Evolutionary conservation across 805 yeast species (phyloP).

Genomic region (Kazachstania psychrophila): DNA sequence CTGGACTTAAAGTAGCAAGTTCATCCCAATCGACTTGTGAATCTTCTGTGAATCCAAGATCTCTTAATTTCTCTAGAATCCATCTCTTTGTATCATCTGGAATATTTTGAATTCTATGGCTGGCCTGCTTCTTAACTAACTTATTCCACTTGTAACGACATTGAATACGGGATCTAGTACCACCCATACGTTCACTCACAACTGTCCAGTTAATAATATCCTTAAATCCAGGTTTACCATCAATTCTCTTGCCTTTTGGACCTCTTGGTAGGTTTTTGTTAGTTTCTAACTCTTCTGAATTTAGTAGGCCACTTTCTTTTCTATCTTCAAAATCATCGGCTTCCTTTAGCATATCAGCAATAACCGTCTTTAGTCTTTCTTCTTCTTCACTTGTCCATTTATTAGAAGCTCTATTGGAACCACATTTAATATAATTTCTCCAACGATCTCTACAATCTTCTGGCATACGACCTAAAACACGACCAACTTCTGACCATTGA

Average conservation of each 20-base stretch:
- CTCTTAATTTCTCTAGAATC: conserved; percentile 40
- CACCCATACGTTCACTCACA: conserved; percentile 84
- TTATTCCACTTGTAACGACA: conserved; percentile 95
- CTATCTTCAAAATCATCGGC: conserved; percentile 17
- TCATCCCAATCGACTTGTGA: conserved; percentile 47
- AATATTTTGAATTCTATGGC: conserved; percentile 36
- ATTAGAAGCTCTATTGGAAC: conserved; percentile 60
- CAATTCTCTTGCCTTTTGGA: conserved; percentile 15
- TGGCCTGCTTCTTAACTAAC: conserved; percentile 50
- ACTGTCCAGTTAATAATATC: conserved; percentile 79
- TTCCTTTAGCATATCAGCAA: conserved; percentile 39
- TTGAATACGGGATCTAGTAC: conserved; percentile 81
- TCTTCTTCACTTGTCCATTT: conserved; percentile 80
- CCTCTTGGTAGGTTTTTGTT: conserved; percentile 10
- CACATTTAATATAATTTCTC: conserved; percentile 93
- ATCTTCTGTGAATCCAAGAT: conserved; percentile 34
- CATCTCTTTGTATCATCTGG: conserved; percentile 41
- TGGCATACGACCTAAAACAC: conserved; percentile 81
- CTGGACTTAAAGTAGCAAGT: conserved; percentile 39
- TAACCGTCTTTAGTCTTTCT: conserved; percentile 44
- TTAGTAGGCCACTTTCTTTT: conserved; percentile 10
- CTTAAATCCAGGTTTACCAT: conserved; percentile 21
- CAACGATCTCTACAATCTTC: conserved; percentile 96
- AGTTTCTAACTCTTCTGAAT: conserved; percentile 12
- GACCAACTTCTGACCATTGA: conserved; percentile 84